Percentiles rank a stretch among this genome's conserved stretches.
Conservation (phyloP, 1,139 yeast species). For the Geotrichum siamense region DNA sequence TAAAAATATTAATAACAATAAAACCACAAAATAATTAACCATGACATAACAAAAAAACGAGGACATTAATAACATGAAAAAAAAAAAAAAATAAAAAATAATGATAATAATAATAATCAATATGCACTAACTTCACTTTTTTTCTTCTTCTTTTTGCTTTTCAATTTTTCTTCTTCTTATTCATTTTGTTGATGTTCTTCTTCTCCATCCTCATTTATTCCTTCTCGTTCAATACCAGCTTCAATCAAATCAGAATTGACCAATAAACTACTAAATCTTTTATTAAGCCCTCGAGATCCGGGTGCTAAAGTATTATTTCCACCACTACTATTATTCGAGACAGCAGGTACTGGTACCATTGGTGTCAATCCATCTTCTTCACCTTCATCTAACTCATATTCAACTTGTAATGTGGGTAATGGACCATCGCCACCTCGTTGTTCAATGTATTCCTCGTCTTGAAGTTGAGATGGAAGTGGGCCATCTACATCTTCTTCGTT, state of each 20-base stretch:
- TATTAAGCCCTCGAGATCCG: conserved; percentile 5
- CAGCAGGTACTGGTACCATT: conserved; percentile 2
- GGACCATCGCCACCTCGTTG: background rate
- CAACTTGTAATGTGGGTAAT: conserved; percentile 7
- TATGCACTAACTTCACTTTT: background rate
- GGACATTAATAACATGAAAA: too few species aligned
- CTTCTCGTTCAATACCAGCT: conserved; percentile 14
- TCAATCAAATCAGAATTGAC: conserved; percentile 15
- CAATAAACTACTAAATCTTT: conserved; percentile 16
- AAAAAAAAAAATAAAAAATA: too few species aligned
- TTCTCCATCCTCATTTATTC: background rate
- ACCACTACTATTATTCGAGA: too few species aligned
- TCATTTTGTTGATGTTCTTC: background rate
- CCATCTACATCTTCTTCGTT: conserved; percentile 18
- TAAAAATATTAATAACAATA: too few species aligned
- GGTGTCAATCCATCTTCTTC: conserved; percentile 6
- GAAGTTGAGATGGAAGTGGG: conserved; percentile 15
- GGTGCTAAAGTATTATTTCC: background rate
- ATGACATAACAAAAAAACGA: too few species aligned
- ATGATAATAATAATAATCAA: too few species aligned
- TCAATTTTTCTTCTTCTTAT: background rate
- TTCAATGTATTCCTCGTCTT: conserved; percentile 1
- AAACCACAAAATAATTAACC: too few species aligned
- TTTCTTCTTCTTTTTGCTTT: background rate
- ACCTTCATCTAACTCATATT: conserved; percentile 13